Evolutionary conservation across 495 filamentous ascomycete genomes (phyloP).

Genomic region (Annulohypoxylon nitens): DNA sequence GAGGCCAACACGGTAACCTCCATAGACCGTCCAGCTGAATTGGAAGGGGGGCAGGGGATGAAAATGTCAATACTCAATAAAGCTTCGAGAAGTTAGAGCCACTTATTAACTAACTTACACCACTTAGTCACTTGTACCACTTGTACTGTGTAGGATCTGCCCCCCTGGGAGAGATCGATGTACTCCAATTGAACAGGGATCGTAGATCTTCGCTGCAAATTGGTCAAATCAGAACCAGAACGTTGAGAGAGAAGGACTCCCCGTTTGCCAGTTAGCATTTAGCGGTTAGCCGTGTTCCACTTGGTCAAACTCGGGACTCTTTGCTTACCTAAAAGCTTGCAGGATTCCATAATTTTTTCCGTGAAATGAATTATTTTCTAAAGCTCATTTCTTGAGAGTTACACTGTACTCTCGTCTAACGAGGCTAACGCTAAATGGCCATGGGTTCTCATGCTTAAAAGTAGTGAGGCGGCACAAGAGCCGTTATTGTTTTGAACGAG

Average conservation of each 20-base stretch:
- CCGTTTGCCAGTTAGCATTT: not conserved
- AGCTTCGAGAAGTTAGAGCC: conserved; percentile 35
- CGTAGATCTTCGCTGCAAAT: conserved; percentile 43
- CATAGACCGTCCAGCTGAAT: conserved; percentile 38
- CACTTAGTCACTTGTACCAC: not conserved
- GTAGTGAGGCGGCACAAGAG: conserved; percentile 6
- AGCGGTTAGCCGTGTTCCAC: conserved; percentile 18
- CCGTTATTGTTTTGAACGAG: not conserved
- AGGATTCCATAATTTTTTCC: not conserved
- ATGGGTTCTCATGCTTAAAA: not conserved
- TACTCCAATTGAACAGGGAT: conserved; percentile 45
- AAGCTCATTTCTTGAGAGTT: conserved; percentile 16
- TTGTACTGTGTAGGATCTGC: conserved; percentile 46
- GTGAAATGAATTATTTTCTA: not conserved
- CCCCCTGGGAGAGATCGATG: conserved; percentile 44
- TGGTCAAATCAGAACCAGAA: conserved; percentile 39
- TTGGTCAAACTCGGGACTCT: conserved; percentile 6
- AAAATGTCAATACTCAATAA: conserved; percentile 35
- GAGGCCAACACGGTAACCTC: conserved; percentile 37
- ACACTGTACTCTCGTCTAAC: not conserved
- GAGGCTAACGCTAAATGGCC: not conserved
- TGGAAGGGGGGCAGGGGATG: conserved; percentile 32
- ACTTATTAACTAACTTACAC: conserved; percentile 1
- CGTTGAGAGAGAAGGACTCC: conserved; percentile 22
- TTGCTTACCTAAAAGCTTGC: not conserved